A percentile compares a stretch with the other conserved stretches of the same genome.
These are phyloP conservation scores for Striga asiatica DNA, from an alignment of 257 asterid species.

Conservation along the genomic window DNA sequence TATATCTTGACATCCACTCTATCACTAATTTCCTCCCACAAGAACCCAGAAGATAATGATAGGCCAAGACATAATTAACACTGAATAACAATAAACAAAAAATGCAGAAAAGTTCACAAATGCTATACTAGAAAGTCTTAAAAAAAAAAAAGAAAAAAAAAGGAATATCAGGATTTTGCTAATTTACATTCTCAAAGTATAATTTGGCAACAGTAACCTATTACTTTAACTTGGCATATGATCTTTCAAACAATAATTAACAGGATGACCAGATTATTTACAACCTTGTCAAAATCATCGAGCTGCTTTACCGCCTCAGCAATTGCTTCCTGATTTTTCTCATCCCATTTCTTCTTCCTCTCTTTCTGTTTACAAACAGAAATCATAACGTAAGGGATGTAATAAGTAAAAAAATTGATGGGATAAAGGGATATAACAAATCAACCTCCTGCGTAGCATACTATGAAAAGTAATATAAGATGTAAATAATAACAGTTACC, in stretches of 20 bases:
- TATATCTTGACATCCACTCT: too few relatives aligned
- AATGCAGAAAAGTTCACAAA: background rate
- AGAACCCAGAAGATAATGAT: too few relatives aligned
- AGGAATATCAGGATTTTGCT: background rate
- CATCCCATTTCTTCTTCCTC: constrained; percentile 80
- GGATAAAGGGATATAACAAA: background rate
- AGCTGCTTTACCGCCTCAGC: constrained; percentile 85
- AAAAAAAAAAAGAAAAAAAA: too few relatives aligned
- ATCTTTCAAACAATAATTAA: constrained; percentile 3
- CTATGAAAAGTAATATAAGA: constrained; percentile 3
- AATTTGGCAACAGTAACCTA: too few relatives aligned
- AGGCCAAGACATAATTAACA: too few relatives aligned
- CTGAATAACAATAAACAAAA: background rate
- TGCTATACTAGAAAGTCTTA: background rate
- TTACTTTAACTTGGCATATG: background rate
- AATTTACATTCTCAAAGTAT: constrained; percentile 1
- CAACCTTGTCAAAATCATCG: constrained; percentile 75
- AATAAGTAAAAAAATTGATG: constrained; percentile 6
- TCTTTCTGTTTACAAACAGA: constrained; percentile 58
- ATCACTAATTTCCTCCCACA: too few relatives aligned
- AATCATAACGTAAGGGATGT: constrained; percentile 9
- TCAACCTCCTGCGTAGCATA: constrained; percentile 8
- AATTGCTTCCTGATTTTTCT: constrained; percentile 81
- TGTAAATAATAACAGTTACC: constrained; percentile 37
- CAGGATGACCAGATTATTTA: constrained; percentile 1